These are phyloP conservation scores for Ascochyta pisi DNA, from an alignment of 2,329 filamentous ascomycete genomes.

Conservation along the genomic window DNA sequence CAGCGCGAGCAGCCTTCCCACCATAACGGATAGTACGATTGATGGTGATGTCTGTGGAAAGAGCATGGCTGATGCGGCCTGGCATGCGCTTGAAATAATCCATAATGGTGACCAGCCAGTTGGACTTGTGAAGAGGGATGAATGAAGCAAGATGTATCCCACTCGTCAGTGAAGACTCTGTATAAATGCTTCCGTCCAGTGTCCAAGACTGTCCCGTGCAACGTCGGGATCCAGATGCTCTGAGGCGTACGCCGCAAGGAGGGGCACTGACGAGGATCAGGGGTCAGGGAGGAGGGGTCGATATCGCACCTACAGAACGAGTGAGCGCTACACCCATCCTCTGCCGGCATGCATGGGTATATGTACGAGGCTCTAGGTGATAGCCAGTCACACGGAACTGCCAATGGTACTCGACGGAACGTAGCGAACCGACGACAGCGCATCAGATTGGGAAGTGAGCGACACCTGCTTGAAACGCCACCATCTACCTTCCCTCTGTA, in stretches of 20 bases:
- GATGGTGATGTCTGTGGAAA: constrained; percentile 39
- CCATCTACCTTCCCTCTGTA: constrained; percentile 29
- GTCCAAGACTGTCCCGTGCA: background rate
- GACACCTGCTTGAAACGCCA: constrained; percentile 17
- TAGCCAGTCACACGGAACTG: background rate
- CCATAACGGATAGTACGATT: constrained; percentile 39
- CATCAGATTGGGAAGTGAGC: constrained; percentile 22
- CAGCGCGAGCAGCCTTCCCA: constrained; percentile 42
- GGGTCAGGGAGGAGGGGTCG: constrained; percentile 12
- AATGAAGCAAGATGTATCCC: background rate
- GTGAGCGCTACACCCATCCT: constrained; percentile 24
- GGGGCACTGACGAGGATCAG: constrained; percentile 5
- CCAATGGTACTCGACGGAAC: constrained; percentile 11
- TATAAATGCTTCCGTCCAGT: constrained; percentile 2
- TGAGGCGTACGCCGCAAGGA: background rate
- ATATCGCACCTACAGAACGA: constrained; percentile 24
- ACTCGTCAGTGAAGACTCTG: background rate
- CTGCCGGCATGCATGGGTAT: constrained; percentile 20
- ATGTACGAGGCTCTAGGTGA: constrained; percentile 7
- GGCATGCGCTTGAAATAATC: constrained; percentile 28
- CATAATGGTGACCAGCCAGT: constrained; percentile 24
- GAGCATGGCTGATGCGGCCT: constrained; percentile 22
- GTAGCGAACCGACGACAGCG: constrained; percentile 2
- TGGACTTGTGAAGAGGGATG: constrained; percentile 1
- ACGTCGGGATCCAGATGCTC: constrained; percentile 1